Conservation (phyloP, 2,329 filamentous ascomycete genomes). For the Aspergillus persii region DNA sequence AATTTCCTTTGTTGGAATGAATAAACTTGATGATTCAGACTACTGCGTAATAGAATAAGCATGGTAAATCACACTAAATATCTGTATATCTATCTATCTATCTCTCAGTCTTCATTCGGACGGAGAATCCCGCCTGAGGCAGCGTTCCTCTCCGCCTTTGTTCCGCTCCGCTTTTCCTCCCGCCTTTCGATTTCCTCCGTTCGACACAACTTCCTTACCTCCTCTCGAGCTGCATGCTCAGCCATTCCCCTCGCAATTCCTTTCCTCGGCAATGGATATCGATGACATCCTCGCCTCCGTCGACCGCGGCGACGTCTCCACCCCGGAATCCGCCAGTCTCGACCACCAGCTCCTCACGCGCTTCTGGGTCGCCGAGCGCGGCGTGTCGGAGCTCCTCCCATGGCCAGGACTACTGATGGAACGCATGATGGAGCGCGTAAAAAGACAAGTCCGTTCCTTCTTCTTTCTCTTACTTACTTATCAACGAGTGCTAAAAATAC, state of each 20-base stretch:
- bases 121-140: constrained; percentile 5
- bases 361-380: constrained; percentile 89
- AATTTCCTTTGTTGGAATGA: constrained; percentile 31
- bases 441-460: constrained; percentile 51
- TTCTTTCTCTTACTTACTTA: background rate
- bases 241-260: background rate
- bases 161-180: constrained; percentile 20
- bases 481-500: background rate
- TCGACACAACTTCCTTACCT: background rate
- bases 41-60: too few relatives aligned
- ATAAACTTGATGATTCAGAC: background rate
- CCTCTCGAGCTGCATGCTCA: background rate
- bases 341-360: constrained; percentile 89
- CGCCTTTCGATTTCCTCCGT: background rate
- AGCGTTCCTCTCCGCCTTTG: constrained; percentile 6
- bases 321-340: constrained; percentile 40
- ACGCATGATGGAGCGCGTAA: constrained; percentile 71
- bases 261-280: constrained; percentile 62
- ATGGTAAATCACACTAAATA: too few relatives aligned
- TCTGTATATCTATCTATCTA: too few relatives aligned
- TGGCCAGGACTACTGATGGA: constrained; percentile 77
- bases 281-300: constrained; percentile 76
- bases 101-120: background rate
- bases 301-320: constrained; percentile 55
- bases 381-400: constrained; percentile 81